Evolutionary conservation across 495 filamentous ascomycete genomes (phyloP), one percentile per base, ranked within the genome.

Genomic region (Hypoxylon trugodes): DNA sequence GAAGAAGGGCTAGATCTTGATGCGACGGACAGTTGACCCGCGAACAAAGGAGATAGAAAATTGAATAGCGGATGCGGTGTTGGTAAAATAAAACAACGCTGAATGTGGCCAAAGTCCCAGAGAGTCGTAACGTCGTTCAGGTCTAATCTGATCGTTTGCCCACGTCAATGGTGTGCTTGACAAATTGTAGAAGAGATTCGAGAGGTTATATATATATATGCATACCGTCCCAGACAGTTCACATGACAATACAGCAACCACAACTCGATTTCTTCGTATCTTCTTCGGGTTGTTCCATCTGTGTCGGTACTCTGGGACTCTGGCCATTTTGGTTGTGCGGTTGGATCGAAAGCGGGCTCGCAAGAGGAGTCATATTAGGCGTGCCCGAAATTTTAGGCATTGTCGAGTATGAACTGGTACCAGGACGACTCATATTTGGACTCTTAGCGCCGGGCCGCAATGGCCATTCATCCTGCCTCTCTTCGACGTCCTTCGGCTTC

Each of bases 181-280:
- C 43, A 50, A 43, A 33, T n/a, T 32, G 16, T 22, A 47, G 59
- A 59, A 45, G 35, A 48, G 42, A 50, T 51, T 37, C 49, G n/a
- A 32, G 35, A 37, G 28, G 32, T 41, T 59, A 53, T 42, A 37
- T 49, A 51, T 35, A 38, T 40, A 35, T n/a, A 40, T 50, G 36
- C 42, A 35, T 43, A 28, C 33, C 38, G 45, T 63, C 16, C 57
- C 49, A 53, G 41, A 54, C 32, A 46, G 51, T 50, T 79, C 68
- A 85, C 82, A 85, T 85, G 26, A 85, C 74, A 35, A 82, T 67
- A 58, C 82, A 85, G 67, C 82, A 84, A 28, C 78, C 82, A 28
- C 82, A 84, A 1, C 81, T 80, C 9, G 60, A 73, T 58, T 79
- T 76, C 64, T 77, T 78, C 19, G 61, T 51, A 22, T 70, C 37